phyloP scores from a whole-genome alignment of 257 asterid species.

The Nicotiana sylvestris region DNA sequence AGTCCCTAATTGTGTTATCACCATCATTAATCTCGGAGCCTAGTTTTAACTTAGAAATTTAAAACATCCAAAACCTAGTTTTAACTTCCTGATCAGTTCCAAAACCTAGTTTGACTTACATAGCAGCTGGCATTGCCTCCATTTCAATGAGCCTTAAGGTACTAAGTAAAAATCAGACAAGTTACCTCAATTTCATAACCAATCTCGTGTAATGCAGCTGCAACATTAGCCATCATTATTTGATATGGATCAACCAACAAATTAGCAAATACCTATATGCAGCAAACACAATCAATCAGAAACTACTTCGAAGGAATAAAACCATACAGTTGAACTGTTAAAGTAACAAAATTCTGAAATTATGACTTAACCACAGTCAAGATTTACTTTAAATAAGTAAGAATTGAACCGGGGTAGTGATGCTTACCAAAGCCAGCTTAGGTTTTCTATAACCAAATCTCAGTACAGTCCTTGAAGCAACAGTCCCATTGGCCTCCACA shows the following conservation, averaged over 20 bases:
- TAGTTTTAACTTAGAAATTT: no score
- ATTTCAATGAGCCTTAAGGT: not conserved
- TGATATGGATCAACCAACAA: slow-evolving; percentile 75
- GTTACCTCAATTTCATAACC: slow-evolving; percentile 92
- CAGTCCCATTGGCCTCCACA: slow-evolving; percentile 29
- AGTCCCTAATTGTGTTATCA: not conserved
- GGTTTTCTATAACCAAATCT: slow-evolving; percentile 68
- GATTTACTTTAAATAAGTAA: not conserved
- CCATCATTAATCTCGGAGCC: not conserved
- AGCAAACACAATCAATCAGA: slow-evolving; percentile 7
- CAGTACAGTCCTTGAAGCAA: slow-evolving; percentile 34
- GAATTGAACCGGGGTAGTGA: not conserved
- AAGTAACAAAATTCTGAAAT: slow-evolving; percentile 2
- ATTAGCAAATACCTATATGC: slow-evolving; percentile 74
- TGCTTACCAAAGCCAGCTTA: slow-evolving; percentile 72
- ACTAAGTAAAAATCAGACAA: not conserved
- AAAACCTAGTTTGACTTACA: not conserved
- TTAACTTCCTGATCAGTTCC: not conserved
- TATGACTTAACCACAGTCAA: not conserved
- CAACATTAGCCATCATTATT: slow-evolving; percentile 73
- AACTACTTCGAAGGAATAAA: not conserved
- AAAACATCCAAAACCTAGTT: not conserved
- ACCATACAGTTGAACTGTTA: not conserved
- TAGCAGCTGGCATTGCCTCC: not conserved
- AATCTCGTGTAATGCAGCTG: slow-evolving; percentile 61